Evolutionary conservation across 139 green algal species (phyloP).

Genomic region (Chloropicon primus): DNA sequence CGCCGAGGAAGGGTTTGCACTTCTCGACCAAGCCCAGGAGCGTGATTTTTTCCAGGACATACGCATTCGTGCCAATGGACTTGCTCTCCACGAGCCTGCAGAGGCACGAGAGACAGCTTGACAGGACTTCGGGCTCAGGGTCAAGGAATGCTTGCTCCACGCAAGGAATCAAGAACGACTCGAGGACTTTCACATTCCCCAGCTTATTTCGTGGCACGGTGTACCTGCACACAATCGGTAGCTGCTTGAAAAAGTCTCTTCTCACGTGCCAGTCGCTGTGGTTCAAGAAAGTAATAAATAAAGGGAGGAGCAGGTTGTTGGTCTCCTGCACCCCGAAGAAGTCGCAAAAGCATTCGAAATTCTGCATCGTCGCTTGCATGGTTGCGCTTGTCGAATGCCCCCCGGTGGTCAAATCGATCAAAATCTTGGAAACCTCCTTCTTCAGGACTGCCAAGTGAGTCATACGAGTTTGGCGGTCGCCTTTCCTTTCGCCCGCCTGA

Average conservation of each 20-base stretch:
- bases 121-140: slow-evolving; percentile 6
- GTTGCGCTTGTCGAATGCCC: background rate
- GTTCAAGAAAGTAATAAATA: slow-evolving; percentile 93
- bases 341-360: slow-evolving; percentile 20
- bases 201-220: slow-evolving; percentile 10
- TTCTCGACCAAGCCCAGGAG: background rate
- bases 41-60: background rate
- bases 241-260: slow-evolving; percentile 44
- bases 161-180: slow-evolving; percentile 83
- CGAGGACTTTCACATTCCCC: slow-evolving; percentile 19
- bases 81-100: background rate
- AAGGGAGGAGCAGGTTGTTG: slow-evolving; percentile 70
- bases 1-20: background rate
- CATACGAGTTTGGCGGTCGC: background rate
- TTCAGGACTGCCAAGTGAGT: background rate
- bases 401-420: background rate
- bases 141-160: slow-evolving; percentile 52
- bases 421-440: background rate
- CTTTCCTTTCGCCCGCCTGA: background rate
- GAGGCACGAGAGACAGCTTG: background rate
- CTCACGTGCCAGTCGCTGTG: slow-evolving; percentile 60
- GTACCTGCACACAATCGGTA: slow-evolving; percentile 14
- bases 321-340: slow-evolving; percentile 41
- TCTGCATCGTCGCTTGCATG: slow-evolving; percentile 16
- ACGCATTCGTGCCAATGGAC: slow-evolving; percentile 7